Evolutionary conservation across 345 rosid genomes (phyloP).

Genomic region (Anacardium occidentale): DNA sequence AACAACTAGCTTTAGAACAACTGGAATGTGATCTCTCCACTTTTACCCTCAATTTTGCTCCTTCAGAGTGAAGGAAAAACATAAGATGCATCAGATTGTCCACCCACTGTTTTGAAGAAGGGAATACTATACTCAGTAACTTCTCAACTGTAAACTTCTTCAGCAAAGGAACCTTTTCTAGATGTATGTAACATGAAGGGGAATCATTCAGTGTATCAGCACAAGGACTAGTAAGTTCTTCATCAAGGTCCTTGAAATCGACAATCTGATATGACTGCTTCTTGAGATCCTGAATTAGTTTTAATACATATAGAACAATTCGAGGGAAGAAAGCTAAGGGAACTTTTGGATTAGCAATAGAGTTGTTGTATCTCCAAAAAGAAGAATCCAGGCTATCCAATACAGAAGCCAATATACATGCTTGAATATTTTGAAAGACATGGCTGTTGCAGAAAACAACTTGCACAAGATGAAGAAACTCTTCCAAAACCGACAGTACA

Average conservation of each 20-base stretch:
- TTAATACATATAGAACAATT: slow-evolving; percentile 53
- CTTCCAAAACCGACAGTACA: slow-evolving; percentile 66
- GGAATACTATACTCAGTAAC: slow-evolving; percentile 57
- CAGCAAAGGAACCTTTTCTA: slow-evolving; percentile 63
- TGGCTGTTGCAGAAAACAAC: slow-evolving; percentile 59
- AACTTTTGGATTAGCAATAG: slow-evolving; percentile 47
- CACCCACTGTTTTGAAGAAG: slow-evolving; percentile 77
- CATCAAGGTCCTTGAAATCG: slow-evolving; percentile 50
- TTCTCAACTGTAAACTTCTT: slow-evolving; percentile 61
- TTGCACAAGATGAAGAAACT: slow-evolving; percentile 76
- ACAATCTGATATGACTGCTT: slow-evolving; percentile 46
- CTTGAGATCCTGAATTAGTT: slow-evolving; percentile 75
- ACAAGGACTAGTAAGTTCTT: slow-evolving; percentile 33
- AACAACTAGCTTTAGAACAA: slow-evolving; percentile 53
- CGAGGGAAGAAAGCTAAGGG: slow-evolving; percentile 84
- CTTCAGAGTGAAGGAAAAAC: slow-evolving; percentile 72
- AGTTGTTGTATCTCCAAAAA: slow-evolving; percentile 64
- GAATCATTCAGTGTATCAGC: slow-evolving; percentile 34
- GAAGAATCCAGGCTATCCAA: slow-evolving; percentile 68
- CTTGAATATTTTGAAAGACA: slow-evolving; percentile 63
- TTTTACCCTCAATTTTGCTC: slow-evolving; percentile 65
- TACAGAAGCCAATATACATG: slow-evolving; percentile 66
- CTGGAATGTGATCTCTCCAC: slow-evolving; percentile 64
- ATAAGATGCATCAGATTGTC: slow-evolving; percentile 68
- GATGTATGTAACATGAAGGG: slow-evolving; percentile 49